Conservation (phyloP, 345 rosid genomes). For the Camelina sativa region DNA sequence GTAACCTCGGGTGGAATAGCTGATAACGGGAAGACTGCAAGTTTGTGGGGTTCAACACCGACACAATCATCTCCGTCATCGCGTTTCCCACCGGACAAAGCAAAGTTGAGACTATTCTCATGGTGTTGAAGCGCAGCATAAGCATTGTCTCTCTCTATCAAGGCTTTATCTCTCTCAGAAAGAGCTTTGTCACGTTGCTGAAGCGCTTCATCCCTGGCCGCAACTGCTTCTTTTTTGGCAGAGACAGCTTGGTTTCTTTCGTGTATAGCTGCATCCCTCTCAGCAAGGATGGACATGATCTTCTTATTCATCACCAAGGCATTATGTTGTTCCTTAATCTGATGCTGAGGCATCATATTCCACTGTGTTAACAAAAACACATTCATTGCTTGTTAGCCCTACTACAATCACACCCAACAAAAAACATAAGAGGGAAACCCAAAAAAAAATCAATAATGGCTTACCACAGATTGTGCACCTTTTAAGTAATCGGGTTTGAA, state of each 20-base stretch:
- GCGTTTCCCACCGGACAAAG: slow-evolving; percentile 54
- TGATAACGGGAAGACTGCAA: slow-evolving; percentile 60
- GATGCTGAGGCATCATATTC: slow-evolving; percentile 78
- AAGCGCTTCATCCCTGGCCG: slow-evolving; percentile 79
- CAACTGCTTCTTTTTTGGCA: slow-evolving; percentile 78
- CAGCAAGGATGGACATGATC: slow-evolving; percentile 80
- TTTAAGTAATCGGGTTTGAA: slow-evolving; percentile 67
- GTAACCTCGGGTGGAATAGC: slow-evolving; percentile 52
- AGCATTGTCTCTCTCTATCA: slow-evolving; percentile 84
- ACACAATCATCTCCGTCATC: slow-evolving; percentile 55
- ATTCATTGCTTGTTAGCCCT: slow-evolving; percentile 24
- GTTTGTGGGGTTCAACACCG: slow-evolving; percentile 45
- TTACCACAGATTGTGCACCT: slow-evolving; percentile 62
- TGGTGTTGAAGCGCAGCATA: slow-evolving; percentile 71
- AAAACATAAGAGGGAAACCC: slow-evolving; percentile 15
- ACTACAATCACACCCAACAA: slow-evolving; percentile 26
- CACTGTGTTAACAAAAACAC: slow-evolving; percentile 75
- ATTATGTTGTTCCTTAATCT: slow-evolving; percentile 73
- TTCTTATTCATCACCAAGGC: slow-evolving; percentile 92
- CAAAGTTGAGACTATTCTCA: slow-evolving; percentile 60
- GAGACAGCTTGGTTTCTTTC: slow-evolving; percentile 74
- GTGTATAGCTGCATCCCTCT: slow-evolving; percentile 74
- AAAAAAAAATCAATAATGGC: slow-evolving; percentile 3
- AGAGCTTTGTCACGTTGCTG: slow-evolving; percentile 86
- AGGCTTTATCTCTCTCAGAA: slow-evolving; percentile 74